Conservation (phyloP, 2,329 filamentous ascomycete species). For the Apiospora kogelbergensis region DNA sequence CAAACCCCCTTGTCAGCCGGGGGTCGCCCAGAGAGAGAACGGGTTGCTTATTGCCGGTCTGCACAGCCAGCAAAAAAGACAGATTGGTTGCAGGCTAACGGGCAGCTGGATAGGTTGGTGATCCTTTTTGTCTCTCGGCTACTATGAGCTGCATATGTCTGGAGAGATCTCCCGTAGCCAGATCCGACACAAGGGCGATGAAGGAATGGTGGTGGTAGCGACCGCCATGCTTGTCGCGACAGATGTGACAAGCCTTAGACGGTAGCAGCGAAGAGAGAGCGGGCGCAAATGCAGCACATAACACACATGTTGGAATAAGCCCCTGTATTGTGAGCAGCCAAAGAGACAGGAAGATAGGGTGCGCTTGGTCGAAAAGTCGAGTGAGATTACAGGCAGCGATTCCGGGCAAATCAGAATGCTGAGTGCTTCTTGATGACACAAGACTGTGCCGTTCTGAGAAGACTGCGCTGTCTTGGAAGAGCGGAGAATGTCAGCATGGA, state of each 20-base stretch:
- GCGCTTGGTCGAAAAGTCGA: neutral
- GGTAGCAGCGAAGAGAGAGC: neutral
- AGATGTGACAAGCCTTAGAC: neutral
- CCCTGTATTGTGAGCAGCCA: neutral
- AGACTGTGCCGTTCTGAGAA: conserved; percentile 1
- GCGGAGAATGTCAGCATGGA: neutral
- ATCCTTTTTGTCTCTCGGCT: neutral
- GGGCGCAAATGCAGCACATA: neutral
- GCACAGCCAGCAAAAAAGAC: neutral
- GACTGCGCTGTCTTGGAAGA: conserved; percentile 3
- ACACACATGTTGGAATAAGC: neutral
- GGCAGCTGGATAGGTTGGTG: neutral
- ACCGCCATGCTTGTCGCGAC: neutral
- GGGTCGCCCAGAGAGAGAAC: neutral
- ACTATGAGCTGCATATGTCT: neutral
- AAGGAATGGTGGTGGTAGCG: neutral
- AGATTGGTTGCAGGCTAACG: neutral
- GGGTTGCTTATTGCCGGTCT: conserved; percentile 4
- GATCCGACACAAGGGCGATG: neutral
- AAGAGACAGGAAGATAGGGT: neutral
- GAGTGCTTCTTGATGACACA: neutral
- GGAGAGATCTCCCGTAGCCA: neutral
- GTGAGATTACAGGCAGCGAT: neutral
- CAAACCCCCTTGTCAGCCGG: neutral
- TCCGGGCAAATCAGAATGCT: neutral